These are phyloP conservation scores for Globisporangium iwayamae DNA, from an alignment of 352 stramenopile genomes.

Conservation along the genomic window DNA sequence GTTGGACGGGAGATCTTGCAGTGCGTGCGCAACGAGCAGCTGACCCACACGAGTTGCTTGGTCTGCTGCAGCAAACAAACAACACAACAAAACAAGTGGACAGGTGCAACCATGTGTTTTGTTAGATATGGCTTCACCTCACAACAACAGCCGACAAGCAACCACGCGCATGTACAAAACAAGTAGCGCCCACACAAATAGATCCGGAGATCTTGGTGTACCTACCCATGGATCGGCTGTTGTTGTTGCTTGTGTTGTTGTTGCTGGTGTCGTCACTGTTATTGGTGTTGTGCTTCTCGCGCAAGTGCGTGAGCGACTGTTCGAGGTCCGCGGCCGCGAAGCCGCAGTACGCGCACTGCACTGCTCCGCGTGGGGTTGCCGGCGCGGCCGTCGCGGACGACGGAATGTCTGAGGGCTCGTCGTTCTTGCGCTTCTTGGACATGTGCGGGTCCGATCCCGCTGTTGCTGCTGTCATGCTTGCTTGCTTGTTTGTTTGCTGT, in stretches of 20 bases:
- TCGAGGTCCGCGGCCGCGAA: conserved; percentile 43
- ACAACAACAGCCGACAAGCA: neutral
- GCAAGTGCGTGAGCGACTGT: conserved; percentile 48
- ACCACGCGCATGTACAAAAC: neutral
- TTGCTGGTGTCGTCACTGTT: conserved; percentile 12
- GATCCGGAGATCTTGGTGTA: conserved; percentile 4
- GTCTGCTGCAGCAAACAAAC: conserved; percentile 21
- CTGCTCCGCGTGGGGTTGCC: conserved; percentile 8
- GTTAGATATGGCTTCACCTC: neutral
- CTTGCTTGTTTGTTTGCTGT: neutral
- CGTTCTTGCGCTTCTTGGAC: conserved; percentile 60
- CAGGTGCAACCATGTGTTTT: conserved; percentile 4
- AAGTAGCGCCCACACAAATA: neutral
- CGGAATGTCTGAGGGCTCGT: conserved; percentile 17
- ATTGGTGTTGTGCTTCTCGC: conserved; percentile 26
- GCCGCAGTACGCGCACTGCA: conserved; percentile 39
- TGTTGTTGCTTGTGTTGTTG: neutral
- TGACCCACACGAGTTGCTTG: conserved; percentile 54
- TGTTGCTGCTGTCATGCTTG: conserved; percentile 2
- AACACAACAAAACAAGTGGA: neutral
- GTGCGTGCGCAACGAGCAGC: conserved; percentile 48
- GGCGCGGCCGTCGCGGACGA: conserved; percentile 5
- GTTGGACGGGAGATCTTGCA: conserved; percentile 22
- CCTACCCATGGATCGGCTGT: conserved; percentile 48
- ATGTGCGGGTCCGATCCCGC: neutral